Percentiles rank a stretch among this genome's conserved stretches.
These are phyloP conservation scores for Leishmania turanica DNA, from an alignment of 208 protist species.

Conservation along the genomic window DNA sequence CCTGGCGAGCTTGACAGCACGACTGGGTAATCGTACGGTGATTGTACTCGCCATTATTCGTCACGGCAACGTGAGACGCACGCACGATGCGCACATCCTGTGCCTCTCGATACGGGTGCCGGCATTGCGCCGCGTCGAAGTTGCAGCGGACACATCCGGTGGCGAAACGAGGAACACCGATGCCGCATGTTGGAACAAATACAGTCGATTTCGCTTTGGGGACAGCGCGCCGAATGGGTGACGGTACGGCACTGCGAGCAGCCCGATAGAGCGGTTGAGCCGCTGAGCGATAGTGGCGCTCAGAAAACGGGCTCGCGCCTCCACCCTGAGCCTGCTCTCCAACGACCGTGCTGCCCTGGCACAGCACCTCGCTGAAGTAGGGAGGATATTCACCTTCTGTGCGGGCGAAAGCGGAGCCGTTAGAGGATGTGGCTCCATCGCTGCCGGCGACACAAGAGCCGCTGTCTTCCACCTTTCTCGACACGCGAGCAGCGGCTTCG, in stretches of 20 bases:
- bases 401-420: background rate
- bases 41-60: background rate
- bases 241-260: background rate
- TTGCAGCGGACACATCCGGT: background rate
- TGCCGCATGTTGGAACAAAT: conserved; percentile 24
- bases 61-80: conserved; percentile 3
- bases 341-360: background rate
- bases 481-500: background rate
- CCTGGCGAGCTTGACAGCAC: conserved; percentile 17
- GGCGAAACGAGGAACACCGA: background rate
- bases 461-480: conserved; percentile 2
- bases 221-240: conserved; percentile 2
- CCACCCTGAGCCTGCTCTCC: background rate
- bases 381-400: background rate
- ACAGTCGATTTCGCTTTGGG: conserved; percentile 17
- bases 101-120: conserved; percentile 31
- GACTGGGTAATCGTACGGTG: conserved; percentile 1
- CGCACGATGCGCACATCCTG: conserved; percentile 32
- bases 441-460: background rate
- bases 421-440: conserved; percentile 15
- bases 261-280: background rate
- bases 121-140: conserved; percentile 14
- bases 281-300: background rate
- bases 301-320: background rate
- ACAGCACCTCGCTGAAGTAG: background rate